Base-by-base conservation (phyloP, 495 filamentous ascomycete genomes). In the Clohesyomyces aquaticus region DNA sequence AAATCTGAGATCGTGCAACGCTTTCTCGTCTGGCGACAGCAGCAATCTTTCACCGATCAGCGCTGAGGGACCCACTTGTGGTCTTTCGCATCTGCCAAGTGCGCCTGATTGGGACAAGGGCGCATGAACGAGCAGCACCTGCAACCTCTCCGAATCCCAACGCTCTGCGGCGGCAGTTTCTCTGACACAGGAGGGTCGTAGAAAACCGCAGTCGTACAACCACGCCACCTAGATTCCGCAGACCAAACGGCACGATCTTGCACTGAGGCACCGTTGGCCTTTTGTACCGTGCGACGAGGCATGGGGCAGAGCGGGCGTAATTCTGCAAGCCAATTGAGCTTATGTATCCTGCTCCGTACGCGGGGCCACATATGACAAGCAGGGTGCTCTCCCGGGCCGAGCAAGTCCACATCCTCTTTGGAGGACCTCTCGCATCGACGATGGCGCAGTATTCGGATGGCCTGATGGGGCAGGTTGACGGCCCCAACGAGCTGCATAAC, bases 171-270 rank as follows among this genome's bases (percentile, higher is more conserved):
- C 21, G 55, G 42, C 4, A 47, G 6, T 27, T 27, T 9, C 53
- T 22, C n/a, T 14, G 19, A 41, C 29, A 2, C 18, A 11, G 8
- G 8, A 18, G 23, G 35, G 53, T 10, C n/a, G 18, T 16, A 4
- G 35, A 23, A 26, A 23, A 50, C 26, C 38, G 1, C 2, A 16
- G 48, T 50, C 42, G 61, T 25, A 43, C 61, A 4, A 45, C 16
- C 8, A 51, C 63, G 27, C 62, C 48, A 58, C 55, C 55, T 45
- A 53, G 63, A 66, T 66, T 48, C 63, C 61, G 63, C 63, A 57
- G 42, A 48, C 38, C 21, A 41, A n/a, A 51, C 57, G 57, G 63
- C 63, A 55, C 56, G 63, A 66, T 66, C 57, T 57, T 26, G 45
- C 22, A 60, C n/a, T 50, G 63, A 25, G 35, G 51, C 51, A 38